phyloP scores from a whole-genome alignment of 306 rosid genomes.

The Quercus ilex region DNA sequence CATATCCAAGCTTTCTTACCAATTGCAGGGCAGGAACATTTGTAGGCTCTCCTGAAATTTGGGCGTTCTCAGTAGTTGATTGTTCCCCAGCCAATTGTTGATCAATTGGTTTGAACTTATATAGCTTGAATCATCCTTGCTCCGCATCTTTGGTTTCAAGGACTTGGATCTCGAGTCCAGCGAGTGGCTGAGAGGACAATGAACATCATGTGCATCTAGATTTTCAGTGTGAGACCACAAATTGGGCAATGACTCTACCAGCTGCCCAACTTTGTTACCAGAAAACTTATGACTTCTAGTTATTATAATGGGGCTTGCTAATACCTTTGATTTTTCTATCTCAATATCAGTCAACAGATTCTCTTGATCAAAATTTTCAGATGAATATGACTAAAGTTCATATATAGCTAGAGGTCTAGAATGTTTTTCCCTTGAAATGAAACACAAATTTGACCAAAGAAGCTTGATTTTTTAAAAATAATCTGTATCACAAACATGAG shows the following conservation, averaged over 20 bases:
- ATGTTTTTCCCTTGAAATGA: too few species aligned
- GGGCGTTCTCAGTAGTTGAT: too few species aligned
- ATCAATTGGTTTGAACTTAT: too few species aligned
- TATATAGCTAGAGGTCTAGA: too few species aligned
- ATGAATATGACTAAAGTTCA: slow-evolving; percentile 6
- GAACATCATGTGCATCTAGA: slow-evolving; percentile 23
- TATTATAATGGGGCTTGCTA: slow-evolving; percentile 46
- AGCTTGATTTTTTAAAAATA: too few species aligned
- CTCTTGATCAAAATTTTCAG: slow-evolving; percentile 22
- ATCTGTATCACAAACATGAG: too few species aligned
- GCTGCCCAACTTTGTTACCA: slow-evolving; percentile 35
- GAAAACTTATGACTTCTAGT: slow-evolving; percentile 28
- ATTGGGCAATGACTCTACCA: slow-evolving; percentile 60
- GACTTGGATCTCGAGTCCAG: slow-evolving; percentile 46
- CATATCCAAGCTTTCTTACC: too few species aligned
- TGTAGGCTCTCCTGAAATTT: too few species aligned
- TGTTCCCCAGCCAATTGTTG: too few species aligned
- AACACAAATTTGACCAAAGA: too few species aligned
- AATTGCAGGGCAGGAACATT: too few species aligned
- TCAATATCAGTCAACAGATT: slow-evolving; percentile 18
- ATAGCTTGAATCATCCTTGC: too few species aligned
- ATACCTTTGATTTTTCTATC: slow-evolving; percentile 19
- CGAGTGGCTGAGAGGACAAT: slow-evolving; percentile 51
- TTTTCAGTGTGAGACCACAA: slow-evolving; percentile 26
- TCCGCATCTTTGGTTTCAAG: slow-evolving; percentile 21